These are phyloP conservation scores for Bretschneidera sinensis DNA, from an alignment of 345 rosid species.

Conservation along the genomic window DNA sequence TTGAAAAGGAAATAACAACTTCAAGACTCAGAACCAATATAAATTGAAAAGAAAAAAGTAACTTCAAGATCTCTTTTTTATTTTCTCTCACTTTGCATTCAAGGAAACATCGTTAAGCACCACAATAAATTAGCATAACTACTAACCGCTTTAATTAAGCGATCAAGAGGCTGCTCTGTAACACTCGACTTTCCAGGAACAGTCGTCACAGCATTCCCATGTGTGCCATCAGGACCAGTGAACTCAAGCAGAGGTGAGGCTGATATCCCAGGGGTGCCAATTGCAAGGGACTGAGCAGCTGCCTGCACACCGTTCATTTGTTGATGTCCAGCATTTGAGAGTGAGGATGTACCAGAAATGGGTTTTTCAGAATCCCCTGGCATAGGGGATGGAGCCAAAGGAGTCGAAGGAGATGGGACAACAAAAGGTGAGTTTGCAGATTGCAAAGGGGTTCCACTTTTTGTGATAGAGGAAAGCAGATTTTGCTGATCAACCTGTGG, in stretches of 20 bases:
- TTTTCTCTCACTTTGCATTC: background rate
- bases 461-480: constrained; percentile 45
- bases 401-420: constrained; percentile 85
- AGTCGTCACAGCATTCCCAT: constrained; percentile 44
- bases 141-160: constrained; percentile 80
- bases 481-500: constrained; percentile 91
- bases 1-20: no score
- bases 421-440: constrained; percentile 76
- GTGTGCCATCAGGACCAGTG: constrained; percentile 61
- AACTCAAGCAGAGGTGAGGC: constrained; percentile 94
- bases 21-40: background rate
- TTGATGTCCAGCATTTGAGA: constrained; percentile 58
- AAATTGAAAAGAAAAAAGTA: no score
- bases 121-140: constrained; percentile 7
- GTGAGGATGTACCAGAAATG: constrained; percentile 47
- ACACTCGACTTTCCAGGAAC: constrained; percentile 52
- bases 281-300: constrained; percentile 74
- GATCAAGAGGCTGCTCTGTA: constrained; percentile 81
- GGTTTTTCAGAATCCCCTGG: constrained; percentile 89
- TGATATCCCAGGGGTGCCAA: constrained; percentile 94
- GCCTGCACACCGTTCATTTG: constrained; percentile 51
- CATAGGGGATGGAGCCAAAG: constrained; percentile 84
- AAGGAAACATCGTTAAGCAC: background rate
- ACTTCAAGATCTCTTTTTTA: background rate
- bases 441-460: constrained; percentile 78